Conservation (phyloP, 2,329 filamentous ascomycete species). For the Cytospora leucostoma region DNA sequence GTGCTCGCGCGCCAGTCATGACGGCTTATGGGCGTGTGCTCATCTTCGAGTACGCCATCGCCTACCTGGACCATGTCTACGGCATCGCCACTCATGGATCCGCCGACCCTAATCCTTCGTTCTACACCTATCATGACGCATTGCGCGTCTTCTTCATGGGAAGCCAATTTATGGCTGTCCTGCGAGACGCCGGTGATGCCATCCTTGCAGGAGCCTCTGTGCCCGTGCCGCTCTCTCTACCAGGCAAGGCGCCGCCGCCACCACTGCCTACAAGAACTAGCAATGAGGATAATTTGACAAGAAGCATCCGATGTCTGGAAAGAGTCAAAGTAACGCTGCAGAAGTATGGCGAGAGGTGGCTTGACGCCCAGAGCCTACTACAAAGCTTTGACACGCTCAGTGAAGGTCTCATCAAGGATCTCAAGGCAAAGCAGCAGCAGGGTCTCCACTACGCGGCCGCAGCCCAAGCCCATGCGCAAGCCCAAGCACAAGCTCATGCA, state of each 20-base stretch:
- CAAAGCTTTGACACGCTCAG: conserved; percentile 55
- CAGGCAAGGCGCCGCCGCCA: conserved; percentile 52
- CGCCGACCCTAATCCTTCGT: conserved; percentile 60
- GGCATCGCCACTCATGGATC: conserved; percentile 60
- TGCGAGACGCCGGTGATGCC: conserved; percentile 59
- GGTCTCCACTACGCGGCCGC: conserved; percentile 37
- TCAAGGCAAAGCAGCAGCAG: conserved; percentile 42
- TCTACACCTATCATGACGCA: conserved; percentile 86
- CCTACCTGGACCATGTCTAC: conserved; percentile 77
- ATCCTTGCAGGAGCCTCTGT: conserved; percentile 54
- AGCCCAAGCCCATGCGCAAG: conserved; percentile 35
- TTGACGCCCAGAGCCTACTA: conserved; percentile 55
- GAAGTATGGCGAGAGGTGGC: conserved; percentile 62
- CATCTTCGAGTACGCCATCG: conserved; percentile 82
- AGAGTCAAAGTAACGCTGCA: conserved; percentile 55
- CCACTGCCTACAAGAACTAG: conserved; percentile 52
- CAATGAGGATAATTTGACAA: conserved; percentile 53
- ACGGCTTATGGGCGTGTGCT: conserved; percentile 76
- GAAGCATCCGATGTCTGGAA: conserved; percentile 58
- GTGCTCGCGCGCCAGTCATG: conserved; percentile 69
- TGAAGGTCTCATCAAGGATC: conserved; percentile 44
- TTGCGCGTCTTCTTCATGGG: conserved; percentile 78
- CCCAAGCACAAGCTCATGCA: conserved; percentile 20
- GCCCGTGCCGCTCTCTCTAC: conserved; percentile 45
- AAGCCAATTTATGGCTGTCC: conserved; percentile 62